Evolutionary conservation across 148 eudicot genomes (phyloP).

Genomic region (Selenicereus undatus): DNA sequence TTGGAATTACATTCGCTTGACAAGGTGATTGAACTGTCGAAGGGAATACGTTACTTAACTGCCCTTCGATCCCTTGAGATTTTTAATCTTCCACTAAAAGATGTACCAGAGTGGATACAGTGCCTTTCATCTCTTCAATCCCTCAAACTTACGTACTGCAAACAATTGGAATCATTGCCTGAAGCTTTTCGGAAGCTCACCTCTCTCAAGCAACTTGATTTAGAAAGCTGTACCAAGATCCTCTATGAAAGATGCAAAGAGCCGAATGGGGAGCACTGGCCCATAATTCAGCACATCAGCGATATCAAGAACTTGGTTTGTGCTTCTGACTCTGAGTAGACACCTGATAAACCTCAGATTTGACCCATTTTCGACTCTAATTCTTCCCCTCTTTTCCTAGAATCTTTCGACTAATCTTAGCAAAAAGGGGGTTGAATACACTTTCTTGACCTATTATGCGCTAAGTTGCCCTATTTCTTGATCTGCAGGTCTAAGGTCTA

Average conservation of each 20-base stretch:
- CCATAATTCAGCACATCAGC: slow-evolving; percentile 10
- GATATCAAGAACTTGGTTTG: too few relatives aligned
- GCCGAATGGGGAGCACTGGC: slow-evolving; percentile 1
- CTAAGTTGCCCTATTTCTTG: too few relatives aligned
- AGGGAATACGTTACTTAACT: slow-evolving; percentile 20
- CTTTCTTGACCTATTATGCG: too few relatives aligned
- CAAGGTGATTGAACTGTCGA: slow-evolving; percentile 12
- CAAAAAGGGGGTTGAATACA: too few relatives aligned
- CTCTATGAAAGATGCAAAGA: background rate
- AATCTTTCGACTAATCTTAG: too few relatives aligned
- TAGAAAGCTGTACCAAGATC: background rate
- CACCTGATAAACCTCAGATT: too few relatives aligned
- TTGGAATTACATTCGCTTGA: background rate
- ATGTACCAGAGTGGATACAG: slow-evolving; percentile 16
- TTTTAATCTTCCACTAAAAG: background rate
- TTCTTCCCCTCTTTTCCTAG: too few relatives aligned
- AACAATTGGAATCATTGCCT: slow-evolving; percentile 1
- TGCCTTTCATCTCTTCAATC: slow-evolving; percentile 8
- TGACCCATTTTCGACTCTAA: too few relatives aligned
- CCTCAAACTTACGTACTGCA: slow-evolving; percentile 1
- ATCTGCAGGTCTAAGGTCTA: too few relatives aligned
- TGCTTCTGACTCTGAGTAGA: too few relatives aligned
- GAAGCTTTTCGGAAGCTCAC: slow-evolving; percentile 17
- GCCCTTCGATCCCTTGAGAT: slow-evolving; percentile 8
- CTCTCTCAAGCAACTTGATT: slow-evolving; percentile 8